Percentiles rank a stretch among this genome's conserved stretches.
These are phyloP conservation scores for Eragrostis tef DNA, from an alignment of 202 grass and related monocot species.

Conservation along the genomic window DNA sequence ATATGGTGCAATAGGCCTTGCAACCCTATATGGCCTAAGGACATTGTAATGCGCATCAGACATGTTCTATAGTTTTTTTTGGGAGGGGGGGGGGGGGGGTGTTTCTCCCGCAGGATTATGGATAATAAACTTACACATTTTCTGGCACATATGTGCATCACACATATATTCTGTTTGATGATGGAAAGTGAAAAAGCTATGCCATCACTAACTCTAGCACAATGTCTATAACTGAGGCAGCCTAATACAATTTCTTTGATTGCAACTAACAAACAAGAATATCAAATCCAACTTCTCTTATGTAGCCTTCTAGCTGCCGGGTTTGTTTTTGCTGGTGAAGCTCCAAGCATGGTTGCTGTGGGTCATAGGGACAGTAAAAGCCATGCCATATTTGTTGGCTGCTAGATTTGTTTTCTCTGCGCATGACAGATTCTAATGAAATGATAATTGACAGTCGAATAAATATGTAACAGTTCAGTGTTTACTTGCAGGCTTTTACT, in stretches of 20 bases:
- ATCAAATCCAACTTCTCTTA: neutral
- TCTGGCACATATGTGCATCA: neutral
- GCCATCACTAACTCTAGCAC: neutral
- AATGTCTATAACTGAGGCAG: neutral
- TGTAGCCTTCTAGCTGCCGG: neutral
- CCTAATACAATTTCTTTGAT: neutral
- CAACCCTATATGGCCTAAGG: neutral
- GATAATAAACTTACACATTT: neutral
- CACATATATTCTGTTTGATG: too few species aligned
- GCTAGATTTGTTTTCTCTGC: neutral
- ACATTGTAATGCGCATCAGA: neutral
- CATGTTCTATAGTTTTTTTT: neutral
- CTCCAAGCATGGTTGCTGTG: neutral
- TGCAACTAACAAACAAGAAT: neutral
- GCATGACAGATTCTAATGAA: neutral
- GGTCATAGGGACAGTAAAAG: neutral
- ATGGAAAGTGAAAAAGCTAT: neutral
- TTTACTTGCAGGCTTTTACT: constrained; percentile 51
- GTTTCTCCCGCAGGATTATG: neutral
- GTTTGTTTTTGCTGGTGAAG: neutral
- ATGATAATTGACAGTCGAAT: neutral
- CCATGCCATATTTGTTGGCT: neutral
- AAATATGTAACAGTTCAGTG: neutral
- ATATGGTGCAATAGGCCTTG: neutral
- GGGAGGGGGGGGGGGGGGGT: too few species aligned